Percentiles rank a stretch among this genome's conserved stretches.
Evolutionary conservation across 129 eudicot genomes (phyloP).

Genomic region (Logfia minima): DNA sequence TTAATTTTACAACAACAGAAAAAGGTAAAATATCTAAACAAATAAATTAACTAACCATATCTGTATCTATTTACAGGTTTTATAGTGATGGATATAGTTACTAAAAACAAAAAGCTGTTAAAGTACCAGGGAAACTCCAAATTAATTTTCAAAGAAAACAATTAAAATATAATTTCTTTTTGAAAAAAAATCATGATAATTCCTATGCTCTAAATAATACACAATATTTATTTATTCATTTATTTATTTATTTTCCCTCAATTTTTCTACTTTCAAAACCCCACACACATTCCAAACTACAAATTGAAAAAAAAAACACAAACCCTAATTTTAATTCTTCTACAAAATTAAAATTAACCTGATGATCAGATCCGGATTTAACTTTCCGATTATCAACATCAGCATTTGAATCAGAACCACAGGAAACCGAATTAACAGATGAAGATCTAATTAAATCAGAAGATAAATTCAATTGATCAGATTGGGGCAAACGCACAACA

Average conservation of each 20-base stretch:
- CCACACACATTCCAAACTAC: not conserved
- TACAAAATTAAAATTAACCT: conserved; percentile 32
- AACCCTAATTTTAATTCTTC: conserved; percentile 29
- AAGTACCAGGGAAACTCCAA: conserved; percentile 37
- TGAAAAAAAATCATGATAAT: too few relatives aligned
- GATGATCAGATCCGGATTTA: conserved; percentile 63
- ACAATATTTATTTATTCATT: too few relatives aligned
- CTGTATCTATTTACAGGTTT: conserved; percentile 21
- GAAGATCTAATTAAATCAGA: conserved; percentile 37
- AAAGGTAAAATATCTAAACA: conserved; percentile 15
- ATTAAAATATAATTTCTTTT: not conserved
- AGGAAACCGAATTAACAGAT: conserved; percentile 45
- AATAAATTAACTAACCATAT: not conserved
- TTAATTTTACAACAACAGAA: conserved; percentile 14
- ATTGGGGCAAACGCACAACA: conserved; percentile 60
- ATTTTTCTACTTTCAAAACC: conserved; percentile 21
- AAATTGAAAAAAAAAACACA: not conserved
- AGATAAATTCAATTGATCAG: conserved; percentile 25
- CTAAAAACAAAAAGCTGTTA: conserved; percentile 36
- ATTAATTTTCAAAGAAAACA: conserved; percentile 30
- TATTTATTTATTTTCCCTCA: conserved; percentile 24
- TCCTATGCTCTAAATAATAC: too few relatives aligned
- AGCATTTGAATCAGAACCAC: conserved; percentile 42
- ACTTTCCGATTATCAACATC: conserved; percentile 46
- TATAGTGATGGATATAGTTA: conserved; percentile 18